Conservation (phyloP, 2,329 filamentous ascomycete genomes). For the Xylariaceae sp. region DNA sequence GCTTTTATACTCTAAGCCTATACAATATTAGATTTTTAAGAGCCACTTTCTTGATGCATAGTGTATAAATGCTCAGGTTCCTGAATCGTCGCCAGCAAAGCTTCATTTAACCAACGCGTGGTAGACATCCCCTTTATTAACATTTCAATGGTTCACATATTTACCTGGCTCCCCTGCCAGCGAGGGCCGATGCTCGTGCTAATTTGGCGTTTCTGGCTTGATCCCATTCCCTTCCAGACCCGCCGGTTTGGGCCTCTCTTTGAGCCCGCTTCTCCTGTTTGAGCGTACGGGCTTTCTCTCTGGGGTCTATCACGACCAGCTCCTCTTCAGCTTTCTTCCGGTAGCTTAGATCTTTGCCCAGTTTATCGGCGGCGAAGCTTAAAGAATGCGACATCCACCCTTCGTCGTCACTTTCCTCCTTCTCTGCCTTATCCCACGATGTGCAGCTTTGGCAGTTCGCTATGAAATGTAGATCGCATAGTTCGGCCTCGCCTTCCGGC, state of each 20-base stretch:
- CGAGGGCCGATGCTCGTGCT: constrained; percentile 49
- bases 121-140: not conserved
- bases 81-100: not conserved
- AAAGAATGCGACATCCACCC: constrained; percentile 86
- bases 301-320: constrained; percentile 85
- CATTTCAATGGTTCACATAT: not conserved
- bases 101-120: not conserved
- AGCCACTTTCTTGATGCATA: too few relatives aligned
- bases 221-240: constrained; percentile 56
- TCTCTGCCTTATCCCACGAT: constrained; percentile 66
- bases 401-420: constrained; percentile 53
- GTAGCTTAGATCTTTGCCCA: constrained; percentile 89
- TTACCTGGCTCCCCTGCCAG: constrained; percentile 54
- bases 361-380: constrained; percentile 79
- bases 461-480: constrained; percentile 95
- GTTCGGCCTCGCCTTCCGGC: constrained; percentile 64
- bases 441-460: constrained; percentile 90
- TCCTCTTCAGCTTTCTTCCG: constrained; percentile 89
- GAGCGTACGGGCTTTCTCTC: constrained; percentile 73
- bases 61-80: not conserved
- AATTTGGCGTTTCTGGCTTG: constrained; percentile 55
- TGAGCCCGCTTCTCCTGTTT: constrained; percentile 60
- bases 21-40: too few relatives aligned
- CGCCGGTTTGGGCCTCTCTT: constrained; percentile 49
- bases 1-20: too few relatives aligned